phyloP scores from a whole-genome alignment of 805 yeast species.

The Candida namnaoensis region DNA sequence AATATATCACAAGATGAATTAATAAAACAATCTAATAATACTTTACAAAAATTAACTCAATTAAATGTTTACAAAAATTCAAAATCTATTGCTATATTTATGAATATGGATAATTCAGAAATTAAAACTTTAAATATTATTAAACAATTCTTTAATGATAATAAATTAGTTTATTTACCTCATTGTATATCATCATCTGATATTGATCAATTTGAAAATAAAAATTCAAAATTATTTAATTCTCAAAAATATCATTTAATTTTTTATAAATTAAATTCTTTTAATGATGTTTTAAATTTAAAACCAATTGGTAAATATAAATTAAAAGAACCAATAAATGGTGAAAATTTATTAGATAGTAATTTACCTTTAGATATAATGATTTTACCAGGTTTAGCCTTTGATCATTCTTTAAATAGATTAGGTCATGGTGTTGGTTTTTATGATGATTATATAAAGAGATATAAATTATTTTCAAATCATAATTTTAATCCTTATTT shows the following conservation, averaged over 20 bases:
- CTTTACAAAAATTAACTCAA: no score
- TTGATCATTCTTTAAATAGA: constrained; percentile 37
- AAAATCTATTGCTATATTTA: constrained; percentile 50
- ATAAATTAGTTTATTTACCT: constrained; percentile 53
- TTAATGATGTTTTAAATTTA: constrained; percentile 34
- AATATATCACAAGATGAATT: no score
- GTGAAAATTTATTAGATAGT: constrained; percentile 22
- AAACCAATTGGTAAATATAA: constrained; percentile 62
- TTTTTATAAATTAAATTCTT: constrained; percentile 42
- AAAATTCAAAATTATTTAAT: constrained; percentile 8
- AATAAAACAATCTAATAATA: no score
- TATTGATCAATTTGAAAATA: no score
- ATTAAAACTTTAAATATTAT: constrained; percentile 52
- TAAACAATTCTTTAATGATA: constrained; percentile 35
- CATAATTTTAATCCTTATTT: constrained; percentile 26
- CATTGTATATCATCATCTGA: constrained; percentile 22
- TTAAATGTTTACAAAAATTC: constrained; percentile 21
- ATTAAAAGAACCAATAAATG: constrained; percentile 56
- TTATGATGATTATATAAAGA: constrained; percentile 68
- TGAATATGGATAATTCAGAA: constrained; percentile 73
- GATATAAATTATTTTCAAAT: constrained; percentile 25
- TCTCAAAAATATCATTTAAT: constrained; percentile 34
- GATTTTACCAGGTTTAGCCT: constrained; percentile 83
- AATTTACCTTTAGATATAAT: constrained; percentile 47
- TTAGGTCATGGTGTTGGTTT: constrained; percentile 93